Percentiles rank a stretch among this genome's conserved stretches.
Conservation (phyloP, 2,329 filamentous ascomycete species). For the Arthroderma sp. region DNA sequence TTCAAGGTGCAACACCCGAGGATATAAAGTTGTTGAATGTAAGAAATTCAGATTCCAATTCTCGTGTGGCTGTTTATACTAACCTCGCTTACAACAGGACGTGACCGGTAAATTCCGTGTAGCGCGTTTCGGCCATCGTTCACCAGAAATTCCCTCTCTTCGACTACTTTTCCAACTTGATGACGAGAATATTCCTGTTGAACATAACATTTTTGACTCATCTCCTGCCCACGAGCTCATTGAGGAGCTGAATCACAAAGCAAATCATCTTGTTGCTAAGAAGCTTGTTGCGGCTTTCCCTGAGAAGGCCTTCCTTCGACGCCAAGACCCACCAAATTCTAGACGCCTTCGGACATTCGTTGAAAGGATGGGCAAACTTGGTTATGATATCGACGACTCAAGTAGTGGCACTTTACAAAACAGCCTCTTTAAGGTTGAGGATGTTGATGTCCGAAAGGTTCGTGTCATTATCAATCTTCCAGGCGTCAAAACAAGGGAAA, state of each 20-base stretch:
- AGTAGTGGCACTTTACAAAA: constrained; percentile 88
- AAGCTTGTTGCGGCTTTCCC: constrained; percentile 66
- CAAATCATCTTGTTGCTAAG: constrained; percentile 78
- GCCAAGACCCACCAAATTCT: constrained; percentile 72
- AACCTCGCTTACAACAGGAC: constrained; percentile 33
- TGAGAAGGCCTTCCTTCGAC: constrained; percentile 82
- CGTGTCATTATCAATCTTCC: constrained; percentile 9
- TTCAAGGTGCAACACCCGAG: constrained; percentile 54
- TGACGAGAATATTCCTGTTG: constrained; percentile 94
- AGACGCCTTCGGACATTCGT: constrained; percentile 81
- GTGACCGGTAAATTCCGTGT: constrained; percentile 86
- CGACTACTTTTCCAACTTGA: constrained; percentile 87
- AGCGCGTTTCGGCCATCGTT: constrained; percentile 66
- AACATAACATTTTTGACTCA: constrained; percentile 91
- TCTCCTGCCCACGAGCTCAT: constrained; percentile 81
- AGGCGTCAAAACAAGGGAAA: no score
- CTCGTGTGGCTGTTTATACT: neutral
- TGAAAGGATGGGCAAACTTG: constrained; percentile 83
- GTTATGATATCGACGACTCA: constrained; percentile 75
- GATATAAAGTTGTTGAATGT: constrained; percentile 70
- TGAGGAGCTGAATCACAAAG: constrained; percentile 89
- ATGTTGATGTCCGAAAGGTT: constrained; percentile 71
- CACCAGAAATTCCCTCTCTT: constrained; percentile 67
- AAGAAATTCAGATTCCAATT: constrained; percentile 20
- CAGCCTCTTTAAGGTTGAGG: constrained; percentile 86